These are phyloP conservation scores for Aureobasidium vineae DNA, from an alignment of 2,329 filamentous ascomycete genomes.

Conservation along the genomic window DNA sequence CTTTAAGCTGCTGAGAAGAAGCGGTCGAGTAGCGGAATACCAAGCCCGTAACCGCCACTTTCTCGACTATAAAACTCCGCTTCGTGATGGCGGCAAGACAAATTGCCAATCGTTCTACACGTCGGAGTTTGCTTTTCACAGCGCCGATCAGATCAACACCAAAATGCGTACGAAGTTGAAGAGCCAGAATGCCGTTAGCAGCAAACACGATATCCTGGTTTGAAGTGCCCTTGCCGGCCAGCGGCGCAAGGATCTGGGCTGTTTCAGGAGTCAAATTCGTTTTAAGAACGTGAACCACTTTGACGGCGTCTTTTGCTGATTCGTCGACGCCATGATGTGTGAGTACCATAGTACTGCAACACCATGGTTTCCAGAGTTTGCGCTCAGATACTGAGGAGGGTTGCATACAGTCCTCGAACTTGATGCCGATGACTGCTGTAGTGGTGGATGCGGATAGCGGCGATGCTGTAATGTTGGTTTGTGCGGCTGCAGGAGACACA, in stretches of 20 bases:
- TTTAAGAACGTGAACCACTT: conserved; percentile 43
- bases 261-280: conserved; percentile 40
- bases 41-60: conserved; percentile 61
- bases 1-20: conserved; percentile 29
- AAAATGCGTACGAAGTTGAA: conserved; percentile 59
- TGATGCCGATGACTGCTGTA: conserved; percentile 25
- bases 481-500: neutral
- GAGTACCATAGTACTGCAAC: conserved; percentile 30
- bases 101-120: conserved; percentile 67
- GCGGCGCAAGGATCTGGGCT: conserved; percentile 41
- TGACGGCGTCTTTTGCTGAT: conserved; percentile 3
- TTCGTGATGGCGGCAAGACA: conserved; percentile 66
- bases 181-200: conserved; percentile 60
- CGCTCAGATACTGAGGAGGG: neutral
- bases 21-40: conserved; percentile 61
- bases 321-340: conserved; percentile 31
- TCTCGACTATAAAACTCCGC: conserved; percentile 57
- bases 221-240: conserved; percentile 41
- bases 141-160: conserved; percentile 59
- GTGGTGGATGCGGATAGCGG: conserved; percentile 25
- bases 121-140: conserved; percentile 61
- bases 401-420: conserved; percentile 24
- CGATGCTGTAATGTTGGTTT: conserved; percentile 26
- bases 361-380: conserved; percentile 21
- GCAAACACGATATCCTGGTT: conserved; percentile 65